Percentiles rank a stretch among this genome's conserved stretches.
These are phyloP conservation scores for Sphagnum tenellum DNA, from an alignment of 225 moss, liverwort and hornwort species.

Conservation along the genomic window DNA sequence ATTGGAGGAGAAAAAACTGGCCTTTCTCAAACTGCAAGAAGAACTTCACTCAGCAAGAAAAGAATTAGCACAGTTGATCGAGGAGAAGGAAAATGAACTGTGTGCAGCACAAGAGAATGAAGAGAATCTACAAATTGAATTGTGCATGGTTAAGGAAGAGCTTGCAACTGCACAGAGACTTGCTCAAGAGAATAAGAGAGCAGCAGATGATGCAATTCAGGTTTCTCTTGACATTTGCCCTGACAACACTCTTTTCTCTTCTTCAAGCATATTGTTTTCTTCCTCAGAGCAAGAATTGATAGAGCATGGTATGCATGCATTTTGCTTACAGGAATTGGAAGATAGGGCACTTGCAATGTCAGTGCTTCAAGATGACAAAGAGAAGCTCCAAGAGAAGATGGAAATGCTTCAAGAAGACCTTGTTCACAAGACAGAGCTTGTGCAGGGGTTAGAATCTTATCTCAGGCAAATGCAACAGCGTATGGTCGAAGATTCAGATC, in stretches of 20 bases:
- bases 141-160: conserved; percentile 9
- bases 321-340: conserved; percentile 15
- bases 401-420: conserved; percentile 9
- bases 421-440: conserved; percentile 31
- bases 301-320: neutral
- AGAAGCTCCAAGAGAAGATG: conserved; percentile 3
- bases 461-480: conserved; percentile 16
- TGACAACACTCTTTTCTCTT: too few species aligned
- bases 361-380: conserved; percentile 16
- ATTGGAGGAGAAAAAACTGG: conserved; percentile 6
- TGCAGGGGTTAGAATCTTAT: conserved; percentile 39
- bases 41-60: conserved; percentile 4
- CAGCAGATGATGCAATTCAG: too few species aligned
- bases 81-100: neutral
- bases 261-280: too few species aligned
- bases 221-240: too few species aligned
- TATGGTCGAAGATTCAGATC: conserved; percentile 16
- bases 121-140: conserved; percentile 9
- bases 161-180: conserved; percentile 6
- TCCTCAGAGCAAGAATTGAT: too few species aligned
- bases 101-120: conserved; percentile 2
- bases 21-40: conserved; percentile 5
- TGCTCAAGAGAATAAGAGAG: conserved; percentile 13
- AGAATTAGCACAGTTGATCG: neutral
- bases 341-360: conserved; percentile 11